These are phyloP conservation scores for Tolypocladium nubicola DNA, from an alignment of 2,329 filamentous ascomycete species.

Conservation along the genomic window DNA sequence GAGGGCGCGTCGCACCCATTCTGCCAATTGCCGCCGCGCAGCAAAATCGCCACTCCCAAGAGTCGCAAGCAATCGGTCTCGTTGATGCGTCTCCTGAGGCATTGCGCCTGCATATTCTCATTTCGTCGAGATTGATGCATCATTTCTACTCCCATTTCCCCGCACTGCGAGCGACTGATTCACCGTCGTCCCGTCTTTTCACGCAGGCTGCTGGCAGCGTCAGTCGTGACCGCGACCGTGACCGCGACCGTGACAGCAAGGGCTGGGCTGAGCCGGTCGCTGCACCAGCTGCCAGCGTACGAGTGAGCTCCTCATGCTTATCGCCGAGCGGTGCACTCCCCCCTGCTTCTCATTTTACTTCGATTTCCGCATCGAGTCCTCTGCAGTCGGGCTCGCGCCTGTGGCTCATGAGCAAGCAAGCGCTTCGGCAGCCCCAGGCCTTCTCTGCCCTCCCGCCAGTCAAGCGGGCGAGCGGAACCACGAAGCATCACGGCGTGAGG, in stretches of 20 bases:
- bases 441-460: neutral
- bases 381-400: neutral
- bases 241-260: slow-evolving; percentile 4
- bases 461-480: neutral
- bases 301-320: slow-evolving; percentile 1
- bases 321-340: neutral
- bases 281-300: neutral
- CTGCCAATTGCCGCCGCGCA: neutral
- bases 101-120: neutral
- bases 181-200: slow-evolving; percentile 6
- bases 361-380: too few species aligned
- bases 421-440: neutral
- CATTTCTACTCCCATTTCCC: neutral
- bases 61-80: neutral
- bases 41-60: neutral
- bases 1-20: neutral
- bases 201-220: neutral
- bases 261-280: neutral
- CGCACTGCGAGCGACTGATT: slow-evolving; percentile 9
- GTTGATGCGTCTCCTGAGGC: neutral
- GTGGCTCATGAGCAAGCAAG: neutral
- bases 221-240: neutral
- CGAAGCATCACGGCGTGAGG: neutral
- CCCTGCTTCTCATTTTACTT: neutral
- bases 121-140: neutral